Evolutionary conservation across 345 rosid genomes (phyloP).

Genomic region (Linum tenue): DNA sequence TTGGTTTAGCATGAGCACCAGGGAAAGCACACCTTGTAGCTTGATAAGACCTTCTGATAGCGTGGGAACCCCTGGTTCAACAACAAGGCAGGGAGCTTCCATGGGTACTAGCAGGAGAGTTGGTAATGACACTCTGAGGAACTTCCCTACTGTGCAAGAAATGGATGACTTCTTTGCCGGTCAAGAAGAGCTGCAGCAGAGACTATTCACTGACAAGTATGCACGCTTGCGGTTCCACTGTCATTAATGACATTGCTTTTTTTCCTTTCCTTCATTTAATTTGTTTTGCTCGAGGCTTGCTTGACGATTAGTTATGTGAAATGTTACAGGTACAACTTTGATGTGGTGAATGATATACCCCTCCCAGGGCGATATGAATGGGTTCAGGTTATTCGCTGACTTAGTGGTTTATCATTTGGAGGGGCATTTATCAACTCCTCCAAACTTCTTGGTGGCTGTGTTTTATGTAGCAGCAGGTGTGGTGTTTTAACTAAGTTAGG

Average conservation of each 20-base stretch:
- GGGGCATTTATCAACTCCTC: background rate
- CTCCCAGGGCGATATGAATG: slow-evolving; percentile 75
- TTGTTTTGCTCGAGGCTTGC: background rate
- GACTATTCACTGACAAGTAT: slow-evolving; percentile 3
- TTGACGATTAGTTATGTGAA: too few relatives aligned
- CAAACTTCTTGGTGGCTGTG: slow-evolving; percentile 7
- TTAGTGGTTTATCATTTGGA: background rate
- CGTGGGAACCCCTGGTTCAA: slow-evolving; percentile 38
- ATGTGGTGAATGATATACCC: slow-evolving; percentile 51
- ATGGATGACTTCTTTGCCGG: slow-evolving; percentile 2
- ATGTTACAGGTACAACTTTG: slow-evolving; percentile 73
- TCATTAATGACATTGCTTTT: background rate
- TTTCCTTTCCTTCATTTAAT: background rate
- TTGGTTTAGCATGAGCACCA: slow-evolving; percentile 33
- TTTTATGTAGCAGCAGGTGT: background rate
- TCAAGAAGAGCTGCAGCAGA: slow-evolving; percentile 1
- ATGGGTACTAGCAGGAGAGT: background rate
- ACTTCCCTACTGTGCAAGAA: background rate
- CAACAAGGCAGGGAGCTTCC: slow-evolving; percentile 3
- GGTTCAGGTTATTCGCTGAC: slow-evolving; percentile 49
- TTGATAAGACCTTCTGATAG: slow-evolving; percentile 28
- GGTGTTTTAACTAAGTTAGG: slow-evolving; percentile 5
- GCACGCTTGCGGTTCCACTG: background rate
- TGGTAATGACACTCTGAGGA: background rate
- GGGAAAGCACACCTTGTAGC: slow-evolving; percentile 49